A percentile compares a stretch with the other conserved stretches of the same genome.
Evolutionary conservation across 2,329 filamentous ascomycete species (phyloP).

Genomic region (Corynespora cassiicola): DNA sequence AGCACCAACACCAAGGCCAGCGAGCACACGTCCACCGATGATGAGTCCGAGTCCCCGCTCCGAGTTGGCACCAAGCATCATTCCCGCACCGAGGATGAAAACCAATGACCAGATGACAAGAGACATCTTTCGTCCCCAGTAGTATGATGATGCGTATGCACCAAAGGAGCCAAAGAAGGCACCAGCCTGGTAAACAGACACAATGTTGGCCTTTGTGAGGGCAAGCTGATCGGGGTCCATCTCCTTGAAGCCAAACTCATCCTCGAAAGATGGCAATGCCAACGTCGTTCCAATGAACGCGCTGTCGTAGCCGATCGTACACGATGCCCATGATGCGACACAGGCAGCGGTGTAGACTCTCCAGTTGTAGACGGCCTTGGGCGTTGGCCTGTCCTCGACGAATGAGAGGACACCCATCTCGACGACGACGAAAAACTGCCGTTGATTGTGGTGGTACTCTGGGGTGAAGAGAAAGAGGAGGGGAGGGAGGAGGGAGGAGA

Average conservation of each 20-base stretch:
- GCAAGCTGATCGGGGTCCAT: constrained; percentile 59
- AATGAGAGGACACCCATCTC: constrained; percentile 43
- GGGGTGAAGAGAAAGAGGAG: not conserved
- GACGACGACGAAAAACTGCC: constrained; percentile 6
- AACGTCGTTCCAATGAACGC: constrained; percentile 80
- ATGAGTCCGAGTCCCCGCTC: constrained; percentile 61
- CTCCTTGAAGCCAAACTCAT: constrained; percentile 69
- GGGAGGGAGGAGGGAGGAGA: constrained; percentile 3
- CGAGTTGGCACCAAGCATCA: constrained; percentile 67
- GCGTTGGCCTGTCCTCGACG: constrained; percentile 57
- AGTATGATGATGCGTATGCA: constrained; percentile 68
- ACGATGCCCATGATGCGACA: constrained; percentile 63
- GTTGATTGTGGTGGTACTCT: not conserved
- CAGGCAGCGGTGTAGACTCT: constrained; percentile 61
- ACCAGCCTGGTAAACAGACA: constrained; percentile 81
- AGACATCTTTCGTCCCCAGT: constrained; percentile 70
- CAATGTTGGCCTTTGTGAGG: constrained; percentile 75
- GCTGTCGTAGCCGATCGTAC: constrained; percentile 70
- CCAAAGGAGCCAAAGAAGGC: constrained; percentile 76
- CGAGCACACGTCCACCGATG: constrained; percentile 63
- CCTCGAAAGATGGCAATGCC: constrained; percentile 70
- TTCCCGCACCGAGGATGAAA: constrained; percentile 72
- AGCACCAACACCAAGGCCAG: constrained; percentile 63
- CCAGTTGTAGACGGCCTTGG: constrained; percentile 66
- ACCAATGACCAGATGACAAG: constrained; percentile 67